A percentile compares a stretch with the other conserved stretches of the same genome.
These are phyloP conservation scores for Scutellaria barbata DNA, from an alignment of 257 asterid species.

Conservation along the genomic window DNA sequence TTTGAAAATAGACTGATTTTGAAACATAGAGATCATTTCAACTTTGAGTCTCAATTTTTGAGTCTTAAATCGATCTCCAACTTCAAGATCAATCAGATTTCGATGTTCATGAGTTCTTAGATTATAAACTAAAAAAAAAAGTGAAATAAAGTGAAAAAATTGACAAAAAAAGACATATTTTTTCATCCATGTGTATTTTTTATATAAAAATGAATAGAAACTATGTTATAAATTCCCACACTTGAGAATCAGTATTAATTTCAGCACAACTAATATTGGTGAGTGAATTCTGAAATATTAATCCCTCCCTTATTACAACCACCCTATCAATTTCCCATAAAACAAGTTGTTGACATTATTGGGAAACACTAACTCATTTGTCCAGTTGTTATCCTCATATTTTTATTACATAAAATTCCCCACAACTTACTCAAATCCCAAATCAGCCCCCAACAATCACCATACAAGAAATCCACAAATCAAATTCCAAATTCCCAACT, in stretches of 20 bases:
- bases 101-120: no score
- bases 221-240: no score
- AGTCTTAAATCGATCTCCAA: no score
- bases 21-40: no score
- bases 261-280: constrained; percentile 34
- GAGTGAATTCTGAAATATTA: constrained; percentile 31
- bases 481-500: constrained; percentile 8
- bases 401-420: constrained; percentile 35
- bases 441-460: constrained; percentile 32
- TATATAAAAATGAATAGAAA: no score
- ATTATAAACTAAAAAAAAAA: no score
- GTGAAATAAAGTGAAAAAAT: no score
- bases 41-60: no score
- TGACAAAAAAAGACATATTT: no score
- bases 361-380: constrained; percentile 47
- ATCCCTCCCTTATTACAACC: constrained; percentile 18
- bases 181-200: no score
- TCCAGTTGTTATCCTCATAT: constrained; percentile 37
- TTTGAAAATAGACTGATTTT: no score
- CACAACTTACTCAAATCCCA: constrained; percentile 24
- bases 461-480: neutral
- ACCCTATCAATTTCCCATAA: constrained; percentile 42
- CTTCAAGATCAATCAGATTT: no score
- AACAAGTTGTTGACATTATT: constrained; percentile 66
- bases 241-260: constrained; percentile 30